Conservation (phyloP, 352 stramenopile genomes). For the Pythium sp. region DNA sequence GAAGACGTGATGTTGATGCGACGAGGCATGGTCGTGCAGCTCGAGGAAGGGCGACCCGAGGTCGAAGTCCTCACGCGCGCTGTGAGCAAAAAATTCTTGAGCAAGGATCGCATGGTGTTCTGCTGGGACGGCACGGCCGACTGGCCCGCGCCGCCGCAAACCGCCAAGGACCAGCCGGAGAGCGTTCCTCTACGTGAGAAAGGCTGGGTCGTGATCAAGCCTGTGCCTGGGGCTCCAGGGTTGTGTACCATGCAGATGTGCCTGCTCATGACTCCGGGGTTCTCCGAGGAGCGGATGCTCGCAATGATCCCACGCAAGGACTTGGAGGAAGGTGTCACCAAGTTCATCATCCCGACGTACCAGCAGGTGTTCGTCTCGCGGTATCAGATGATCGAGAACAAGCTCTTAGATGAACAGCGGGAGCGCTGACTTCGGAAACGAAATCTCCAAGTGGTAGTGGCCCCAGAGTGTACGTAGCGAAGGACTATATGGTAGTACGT, state of each 20-base stretch:
- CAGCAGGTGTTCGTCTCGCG: background rate
- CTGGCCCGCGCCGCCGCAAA: slow-evolving; percentile 4
- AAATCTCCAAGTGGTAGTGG: background rate
- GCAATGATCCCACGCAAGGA: background rate
- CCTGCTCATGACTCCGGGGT: background rate
- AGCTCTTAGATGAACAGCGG: slow-evolving; percentile 8
- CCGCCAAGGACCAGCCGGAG: background rate
- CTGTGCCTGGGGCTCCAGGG: background rate
- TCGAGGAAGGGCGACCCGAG: background rate
- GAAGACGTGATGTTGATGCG: slow-evolving; percentile 11
- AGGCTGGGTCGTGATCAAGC: slow-evolving; percentile 11
- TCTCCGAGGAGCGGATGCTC: slow-evolving; percentile 7
- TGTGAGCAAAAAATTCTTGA: slow-evolving; percentile 14
- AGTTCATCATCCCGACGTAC: slow-evolving; percentile 13
- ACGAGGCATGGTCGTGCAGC: background rate
- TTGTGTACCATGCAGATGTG: slow-evolving; percentile 6
- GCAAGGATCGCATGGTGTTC: slow-evolving; percentile 11
- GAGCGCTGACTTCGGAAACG: background rate
- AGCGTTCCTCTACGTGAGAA: slow-evolving; percentile 9
- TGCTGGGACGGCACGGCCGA: slow-evolving; percentile 16
- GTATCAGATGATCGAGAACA: slow-evolving; percentile 22
- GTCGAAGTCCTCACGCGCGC: background rate
- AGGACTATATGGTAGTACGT: no score
- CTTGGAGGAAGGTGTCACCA: background rate
- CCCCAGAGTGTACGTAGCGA: no score